A percentile compares a stretch with the other conserved stretches of the same genome.
Conservation (phyloP, 2,329 filamentous ascomycete species). For the Volutella citrinella region DNA sequence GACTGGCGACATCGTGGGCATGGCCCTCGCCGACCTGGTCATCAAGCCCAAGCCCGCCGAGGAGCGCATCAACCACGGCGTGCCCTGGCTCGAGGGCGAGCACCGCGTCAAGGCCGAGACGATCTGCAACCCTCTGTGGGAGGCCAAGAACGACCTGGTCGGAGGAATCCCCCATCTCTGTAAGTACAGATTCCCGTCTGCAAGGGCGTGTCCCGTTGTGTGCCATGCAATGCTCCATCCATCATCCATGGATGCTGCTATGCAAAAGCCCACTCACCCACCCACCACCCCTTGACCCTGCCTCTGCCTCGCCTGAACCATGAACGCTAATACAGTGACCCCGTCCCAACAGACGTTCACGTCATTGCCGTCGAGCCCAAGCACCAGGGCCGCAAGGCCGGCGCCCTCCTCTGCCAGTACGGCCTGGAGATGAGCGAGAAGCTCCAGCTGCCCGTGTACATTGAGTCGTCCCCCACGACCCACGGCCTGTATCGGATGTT, state of each 20-base stretch:
- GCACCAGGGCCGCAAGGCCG: slow-evolving; percentile 41
- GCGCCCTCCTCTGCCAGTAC: slow-evolving; percentile 39
- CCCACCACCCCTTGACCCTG: slow-evolving; percentile 8
- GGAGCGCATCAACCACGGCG: slow-evolving; percentile 41
- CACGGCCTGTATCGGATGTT: slow-evolving; percentile 43
- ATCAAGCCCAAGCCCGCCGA: slow-evolving; percentile 34
- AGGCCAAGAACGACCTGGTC: slow-evolving; percentile 39
- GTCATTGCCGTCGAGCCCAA: slow-evolving; percentile 43
- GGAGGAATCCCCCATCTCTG: slow-evolving; percentile 39
- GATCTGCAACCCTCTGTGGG: slow-evolving; percentile 39
- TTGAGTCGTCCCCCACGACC: slow-evolving; percentile 43
- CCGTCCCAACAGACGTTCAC: slow-evolving; percentile 38
- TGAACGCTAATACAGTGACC: slow-evolving; percentile 5
- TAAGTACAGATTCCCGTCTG: slow-evolving; percentile 31
- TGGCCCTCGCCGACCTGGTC: slow-evolving; percentile 45
- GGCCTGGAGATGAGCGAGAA: slow-evolving; percentile 35
- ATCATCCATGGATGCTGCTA: too few relatives aligned
- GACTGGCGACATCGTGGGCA: slow-evolving; percentile 42
- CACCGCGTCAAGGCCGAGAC: slow-evolving; percentile 41
- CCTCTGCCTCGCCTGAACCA: too few relatives aligned
- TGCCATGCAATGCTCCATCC: too few relatives aligned
- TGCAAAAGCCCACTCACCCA: too few relatives aligned
- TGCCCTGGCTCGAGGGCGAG: slow-evolving; percentile 44
- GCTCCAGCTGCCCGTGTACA: slow-evolving; percentile 40
- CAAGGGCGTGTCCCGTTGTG: too few relatives aligned